Base-by-base conservation (phyloP, 768 basidiomycete genomes). In the Auricularia sp. region DNA sequence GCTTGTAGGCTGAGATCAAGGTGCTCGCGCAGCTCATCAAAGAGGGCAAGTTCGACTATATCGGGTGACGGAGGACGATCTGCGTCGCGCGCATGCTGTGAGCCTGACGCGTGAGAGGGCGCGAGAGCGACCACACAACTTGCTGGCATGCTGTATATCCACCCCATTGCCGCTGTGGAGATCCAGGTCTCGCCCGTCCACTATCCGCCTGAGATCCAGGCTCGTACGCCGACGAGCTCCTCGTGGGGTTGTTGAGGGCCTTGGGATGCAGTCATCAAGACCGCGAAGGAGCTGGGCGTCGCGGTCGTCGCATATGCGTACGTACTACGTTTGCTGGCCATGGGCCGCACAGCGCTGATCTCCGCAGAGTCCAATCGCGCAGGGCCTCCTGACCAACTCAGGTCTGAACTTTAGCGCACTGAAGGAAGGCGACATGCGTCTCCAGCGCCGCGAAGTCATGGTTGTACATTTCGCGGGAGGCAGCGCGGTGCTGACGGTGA, bases 171-270 rank as follows among this genome's bases (percentile, higher is more conserved):
- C 13, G 77, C 81, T 13, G 83, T 85, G 8, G 87, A 90, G 71
- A 86, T 88, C 63, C 88, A 90, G 71, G 74, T 86, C 54, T 86
- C 84, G 68, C 80, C 82, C 2, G 86, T 83, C 79, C 77, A 81
- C 2, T 85, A 84, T 62, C 82, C 83, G 66, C 75, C 77, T 24
- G 77, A 83, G 63, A 79, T 82, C 14, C 78, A 78, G 68, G 75
- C 79, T 11, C 79, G 79, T 78, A 63, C 18, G 21, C 42, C 4
- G 33, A 5, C 56, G 33, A 1, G 24, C 11, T 34, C 33, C 1
- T 36, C 21, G 44, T 16, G 54, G 7, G 42, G 7, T 69, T 21
- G 24, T 21, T n/a, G 47, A 51, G 11, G 34, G 8, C 5, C 8
- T 8, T 62, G 42, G 18, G n/a, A 16, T 33, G 29, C 56, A 76